Conservation (phyloP, 352 stramenopile genomes). For the Thalassiosira hispida region DNA sequence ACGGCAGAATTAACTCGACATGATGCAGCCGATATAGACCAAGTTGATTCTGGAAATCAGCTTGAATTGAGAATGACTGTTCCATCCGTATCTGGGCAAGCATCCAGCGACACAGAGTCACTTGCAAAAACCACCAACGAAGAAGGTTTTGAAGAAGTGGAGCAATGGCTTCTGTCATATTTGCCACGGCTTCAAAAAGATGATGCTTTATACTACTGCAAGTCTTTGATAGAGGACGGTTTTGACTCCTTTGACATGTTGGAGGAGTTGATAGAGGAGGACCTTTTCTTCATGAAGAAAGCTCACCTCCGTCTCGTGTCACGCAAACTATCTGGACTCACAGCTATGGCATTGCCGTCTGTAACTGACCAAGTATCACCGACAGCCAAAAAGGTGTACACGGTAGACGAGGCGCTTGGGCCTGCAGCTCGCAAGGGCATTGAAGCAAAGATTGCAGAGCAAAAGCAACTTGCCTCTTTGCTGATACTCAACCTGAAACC, state of each 20-base stretch:
- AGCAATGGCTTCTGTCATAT: conserved; percentile 36
- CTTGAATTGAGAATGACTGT: no score
- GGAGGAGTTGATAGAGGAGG: conserved; percentile 34
- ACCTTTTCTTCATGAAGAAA: conserved; percentile 59
- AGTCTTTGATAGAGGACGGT: conserved; percentile 44
- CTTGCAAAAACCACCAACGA: conserved; percentile 1
- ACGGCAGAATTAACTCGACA: no score
- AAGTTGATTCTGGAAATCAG: conserved; percentile 4
- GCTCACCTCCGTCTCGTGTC: conserved; percentile 37
- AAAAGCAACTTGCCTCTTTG: conserved; percentile 15
- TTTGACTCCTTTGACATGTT: conserved; percentile 60
- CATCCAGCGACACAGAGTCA: no score
- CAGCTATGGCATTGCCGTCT: background rate
- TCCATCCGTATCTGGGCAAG: no score
- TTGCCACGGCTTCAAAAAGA: conserved; percentile 35
- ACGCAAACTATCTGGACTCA: conserved; percentile 8
- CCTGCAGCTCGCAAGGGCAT: conserved; percentile 35
- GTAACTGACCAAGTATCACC: background rate
- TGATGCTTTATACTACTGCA: conserved; percentile 41
- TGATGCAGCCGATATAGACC: background rate
- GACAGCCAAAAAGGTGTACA: conserved; percentile 36
- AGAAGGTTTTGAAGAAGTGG: conserved; percentile 30
- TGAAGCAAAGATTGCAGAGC: conserved; percentile 40
- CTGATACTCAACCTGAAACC: background rate
- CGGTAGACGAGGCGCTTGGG: conserved; percentile 42